phyloP scores from a whole-genome alignment of 108 stramenopile genomes.

The Fragilaria radians region DNA sequence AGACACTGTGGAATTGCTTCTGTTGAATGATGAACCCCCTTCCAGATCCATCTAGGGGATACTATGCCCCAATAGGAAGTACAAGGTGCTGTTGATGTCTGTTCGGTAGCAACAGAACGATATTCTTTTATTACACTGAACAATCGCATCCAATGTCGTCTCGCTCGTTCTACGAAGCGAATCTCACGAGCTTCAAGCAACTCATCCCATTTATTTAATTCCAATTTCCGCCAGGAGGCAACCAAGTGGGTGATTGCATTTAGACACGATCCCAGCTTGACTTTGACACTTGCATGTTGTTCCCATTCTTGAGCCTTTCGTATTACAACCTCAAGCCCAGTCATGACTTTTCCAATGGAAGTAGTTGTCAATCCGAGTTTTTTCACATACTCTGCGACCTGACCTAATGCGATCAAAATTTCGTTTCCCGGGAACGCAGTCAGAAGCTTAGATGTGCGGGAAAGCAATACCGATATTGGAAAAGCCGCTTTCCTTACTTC shows the following conservation, averaged over 20 bases:
- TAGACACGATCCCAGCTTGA: slow-evolving; percentile 67
- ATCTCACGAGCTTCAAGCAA: slow-evolving; percentile 50
- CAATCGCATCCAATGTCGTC: slow-evolving; percentile 53
- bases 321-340: slow-evolving; percentile 88
- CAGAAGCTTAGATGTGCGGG: slow-evolving; percentile 68
- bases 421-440: slow-evolving; percentile 88
- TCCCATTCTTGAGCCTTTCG: slow-evolving; percentile 95
- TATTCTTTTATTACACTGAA: slow-evolving; percentile 25
- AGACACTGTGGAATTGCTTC: not conserved
- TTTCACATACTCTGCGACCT: slow-evolving; percentile 59
- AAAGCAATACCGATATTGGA: slow-evolving; percentile 55
- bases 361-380: slow-evolving; percentile 56
- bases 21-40: slow-evolving; percentile 31
- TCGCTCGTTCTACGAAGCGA: slow-evolving; percentile 34
- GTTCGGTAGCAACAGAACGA: not conserved
- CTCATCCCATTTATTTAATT: slow-evolving; percentile 87
- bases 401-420: slow-evolving; percentile 66
- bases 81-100: not conserved
- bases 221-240: slow-evolving; percentile 85
- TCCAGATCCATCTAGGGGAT: slow-evolving; percentile 69
- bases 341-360: slow-evolving; percentile 82
- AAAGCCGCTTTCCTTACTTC: slow-evolving; percentile 62
- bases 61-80: not conserved
- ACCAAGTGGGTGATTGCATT: slow-evolving; percentile 68
- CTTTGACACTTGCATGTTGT: slow-evolving; percentile 84